Evolutionary conservation across 2,329 filamentous ascomycete species (phyloP).

Genomic region (Colletotrichum truncatum): DNA sequence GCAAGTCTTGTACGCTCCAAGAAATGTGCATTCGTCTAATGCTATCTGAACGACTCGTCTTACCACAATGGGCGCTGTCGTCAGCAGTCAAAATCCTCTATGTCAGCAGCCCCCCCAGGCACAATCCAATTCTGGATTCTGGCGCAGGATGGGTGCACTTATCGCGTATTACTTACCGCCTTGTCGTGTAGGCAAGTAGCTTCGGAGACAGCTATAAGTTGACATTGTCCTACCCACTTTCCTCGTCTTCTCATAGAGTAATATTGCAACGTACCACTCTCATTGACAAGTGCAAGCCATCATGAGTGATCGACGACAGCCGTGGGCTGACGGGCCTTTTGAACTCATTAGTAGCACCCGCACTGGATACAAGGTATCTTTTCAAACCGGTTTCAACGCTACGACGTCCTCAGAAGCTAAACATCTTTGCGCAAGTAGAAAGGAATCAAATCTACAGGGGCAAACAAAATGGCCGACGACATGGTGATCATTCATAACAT

Average conservation of each 20-base stretch:
- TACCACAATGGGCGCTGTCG: neutral
- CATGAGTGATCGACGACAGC: constrained; percentile 33
- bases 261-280: too few species aligned
- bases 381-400: neutral
- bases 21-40: neutral
- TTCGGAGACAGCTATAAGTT: too few species aligned
- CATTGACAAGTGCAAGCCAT: neutral
- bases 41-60: neutral
- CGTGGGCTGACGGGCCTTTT: constrained; percentile 46
- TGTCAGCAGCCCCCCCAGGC: neutral
- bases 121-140: neutral
- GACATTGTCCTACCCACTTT: too few species aligned
- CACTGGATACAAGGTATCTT: constrained; percentile 35
- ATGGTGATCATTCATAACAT: constrained; percentile 45
- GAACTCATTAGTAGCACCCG: constrained; percentile 38
- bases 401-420: neutral
- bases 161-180: too few species aligned
- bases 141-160: too few species aligned
- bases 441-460: constrained; percentile 33
- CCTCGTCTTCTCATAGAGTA: too few species aligned
- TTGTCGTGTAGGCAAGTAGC: too few species aligned
- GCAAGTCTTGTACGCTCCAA: neutral
- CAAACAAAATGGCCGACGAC: constrained; percentile 34
- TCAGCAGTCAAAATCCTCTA: constrained; percentile 16
- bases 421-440: neutral